A percentile compares a stretch with the other conserved stretches of the same genome.
Conservation (phyloP, 768 basidiomycete genomes). For the Rhodotorula toruloides region DNA sequence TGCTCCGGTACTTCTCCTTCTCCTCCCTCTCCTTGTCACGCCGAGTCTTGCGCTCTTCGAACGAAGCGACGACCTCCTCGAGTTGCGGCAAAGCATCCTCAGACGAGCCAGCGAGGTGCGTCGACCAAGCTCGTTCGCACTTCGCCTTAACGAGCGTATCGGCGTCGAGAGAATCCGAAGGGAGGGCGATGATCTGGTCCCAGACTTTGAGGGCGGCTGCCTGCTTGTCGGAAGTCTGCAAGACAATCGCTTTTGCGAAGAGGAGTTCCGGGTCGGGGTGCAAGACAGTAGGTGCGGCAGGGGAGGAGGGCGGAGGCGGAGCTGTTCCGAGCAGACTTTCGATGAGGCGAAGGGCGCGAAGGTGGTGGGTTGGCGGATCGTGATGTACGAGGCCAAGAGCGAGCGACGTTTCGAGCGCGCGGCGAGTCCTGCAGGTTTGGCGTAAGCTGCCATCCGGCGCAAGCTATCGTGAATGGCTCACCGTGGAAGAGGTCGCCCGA, state of each 20-base stretch:
- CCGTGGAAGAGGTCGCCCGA: slow-evolving; percentile 54
- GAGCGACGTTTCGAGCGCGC: slow-evolving; percentile 65
- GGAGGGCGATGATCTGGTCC: slow-evolving; percentile 54
- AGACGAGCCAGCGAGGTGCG: slow-evolving; percentile 51
- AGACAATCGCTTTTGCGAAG: slow-evolving; percentile 69
- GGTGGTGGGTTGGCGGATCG: slow-evolving; percentile 84
- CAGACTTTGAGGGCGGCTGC: slow-evolving; percentile 62
- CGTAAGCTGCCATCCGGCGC: not conserved
- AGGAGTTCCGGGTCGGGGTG: slow-evolving; percentile 59
- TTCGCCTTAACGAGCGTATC: slow-evolving; percentile 56
- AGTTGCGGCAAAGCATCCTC: slow-evolving; percentile 44
- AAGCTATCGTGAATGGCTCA: slow-evolving; percentile 48
- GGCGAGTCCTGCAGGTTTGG: slow-evolving; percentile 54
- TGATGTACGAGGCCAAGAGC: slow-evolving; percentile 75
- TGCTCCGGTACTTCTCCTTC: slow-evolving; percentile 30
- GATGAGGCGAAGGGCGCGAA: slow-evolving; percentile 66
- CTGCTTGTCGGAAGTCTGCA: slow-evolving; percentile 64
- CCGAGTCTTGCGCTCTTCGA: slow-evolving; percentile 20
- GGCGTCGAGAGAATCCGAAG: slow-evolving; percentile 51
- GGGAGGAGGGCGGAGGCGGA: not conserved
- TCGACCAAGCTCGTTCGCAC: slow-evolving; percentile 85
- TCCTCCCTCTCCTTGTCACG: slow-evolving; percentile 34
- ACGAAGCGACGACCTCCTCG: slow-evolving; percentile 18
- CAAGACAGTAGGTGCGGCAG: not conserved
- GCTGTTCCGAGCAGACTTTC: slow-evolving; percentile 58